Conservation (phyloP, 306 rosid genomes). For the Acacia melanoxylon region DNA sequence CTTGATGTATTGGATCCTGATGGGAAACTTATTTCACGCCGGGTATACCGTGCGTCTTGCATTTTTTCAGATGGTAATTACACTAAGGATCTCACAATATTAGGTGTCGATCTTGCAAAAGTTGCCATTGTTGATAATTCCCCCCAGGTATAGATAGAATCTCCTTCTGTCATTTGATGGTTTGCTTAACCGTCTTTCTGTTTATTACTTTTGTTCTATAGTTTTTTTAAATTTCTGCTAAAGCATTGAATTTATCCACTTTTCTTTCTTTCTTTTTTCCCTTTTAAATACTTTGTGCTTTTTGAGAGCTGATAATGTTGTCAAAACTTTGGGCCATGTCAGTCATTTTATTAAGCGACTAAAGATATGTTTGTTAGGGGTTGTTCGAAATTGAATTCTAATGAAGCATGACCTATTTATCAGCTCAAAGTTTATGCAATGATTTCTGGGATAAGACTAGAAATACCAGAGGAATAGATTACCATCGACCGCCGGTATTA, state of each 20-base stretch:
- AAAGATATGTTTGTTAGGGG: background rate
- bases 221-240: slow-evolving; percentile 17
- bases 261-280: background rate
- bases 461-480: no score
- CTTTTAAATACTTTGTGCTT: background rate
- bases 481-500: no score
- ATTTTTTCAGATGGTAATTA: slow-evolving; percentile 86
- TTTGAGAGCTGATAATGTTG: background rate
- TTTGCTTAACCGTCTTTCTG: slow-evolving; percentile 7
- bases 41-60: slow-evolving; percentile 87
- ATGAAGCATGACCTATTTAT: no score
- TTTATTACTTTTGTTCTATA: background rate
- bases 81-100: slow-evolving; percentile 89
- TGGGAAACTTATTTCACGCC: slow-evolving; percentile 73
- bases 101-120: slow-evolving; percentile 88
- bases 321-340: background rate
- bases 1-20: slow-evolving; percentile 93
- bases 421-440: no score
- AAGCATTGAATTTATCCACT: slow-evolving; percentile 9
- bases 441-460: no score
- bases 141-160: slow-evolving; percentile 72
- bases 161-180: slow-evolving; percentile 19
- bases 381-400: no score
- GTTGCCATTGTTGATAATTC: slow-evolving; percentile 92
- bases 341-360: background rate